Evolutionary conservation across 2,329 filamentous ascomycete genomes (phyloP).

Genomic region (Ophiostoma ips): DNA sequence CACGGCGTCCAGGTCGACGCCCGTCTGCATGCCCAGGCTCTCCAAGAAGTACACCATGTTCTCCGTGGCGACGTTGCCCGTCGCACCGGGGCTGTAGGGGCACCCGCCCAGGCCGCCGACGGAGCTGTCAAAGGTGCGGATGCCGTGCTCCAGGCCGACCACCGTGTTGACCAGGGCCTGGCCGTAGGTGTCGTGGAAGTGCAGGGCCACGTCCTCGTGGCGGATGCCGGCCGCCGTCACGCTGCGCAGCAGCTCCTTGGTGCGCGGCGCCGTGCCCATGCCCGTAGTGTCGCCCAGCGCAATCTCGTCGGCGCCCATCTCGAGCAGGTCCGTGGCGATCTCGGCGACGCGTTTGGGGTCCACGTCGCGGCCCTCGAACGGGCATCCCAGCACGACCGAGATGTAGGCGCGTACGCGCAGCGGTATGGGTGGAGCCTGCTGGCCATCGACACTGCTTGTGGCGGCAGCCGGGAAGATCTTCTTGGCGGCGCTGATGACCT

Average conservation of each 20-base stretch:
- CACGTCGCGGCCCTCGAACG: conserved; percentile 55
- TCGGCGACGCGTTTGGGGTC: conserved; percentile 50
- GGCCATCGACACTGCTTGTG: background rate
- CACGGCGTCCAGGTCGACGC: conserved; percentile 53
- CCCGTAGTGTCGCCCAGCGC: conserved; percentile 83
- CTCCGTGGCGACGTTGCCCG: conserved; percentile 76
- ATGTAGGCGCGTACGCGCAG: conserved; percentile 67
- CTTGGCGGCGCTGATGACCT: conserved; percentile 57
- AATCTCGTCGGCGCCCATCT: conserved; percentile 84
- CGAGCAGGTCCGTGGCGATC: conserved; percentile 55
- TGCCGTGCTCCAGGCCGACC: conserved; percentile 61
- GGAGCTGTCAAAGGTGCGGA: conserved; percentile 66
- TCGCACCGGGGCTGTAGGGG: conserved; percentile 73
- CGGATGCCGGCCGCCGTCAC: conserved; percentile 54
- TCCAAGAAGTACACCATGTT: conserved; percentile 69
- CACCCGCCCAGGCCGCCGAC: conserved; percentile 74
- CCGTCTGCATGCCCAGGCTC: conserved; percentile 60
- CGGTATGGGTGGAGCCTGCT: conserved; percentile 21
- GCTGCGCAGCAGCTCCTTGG: conserved; percentile 48
- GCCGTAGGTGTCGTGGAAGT: conserved; percentile 83
- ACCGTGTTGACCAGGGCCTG: conserved; percentile 74
- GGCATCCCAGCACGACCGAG: conserved; percentile 68
- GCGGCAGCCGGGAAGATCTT: conserved; percentile 27
- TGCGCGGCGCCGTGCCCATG: conserved; percentile 69
- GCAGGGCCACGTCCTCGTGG: conserved; percentile 59